Base-by-base conservation (phyloP, 176 grass and related monocot species). In the Triticum dicoccoides region DNA sequence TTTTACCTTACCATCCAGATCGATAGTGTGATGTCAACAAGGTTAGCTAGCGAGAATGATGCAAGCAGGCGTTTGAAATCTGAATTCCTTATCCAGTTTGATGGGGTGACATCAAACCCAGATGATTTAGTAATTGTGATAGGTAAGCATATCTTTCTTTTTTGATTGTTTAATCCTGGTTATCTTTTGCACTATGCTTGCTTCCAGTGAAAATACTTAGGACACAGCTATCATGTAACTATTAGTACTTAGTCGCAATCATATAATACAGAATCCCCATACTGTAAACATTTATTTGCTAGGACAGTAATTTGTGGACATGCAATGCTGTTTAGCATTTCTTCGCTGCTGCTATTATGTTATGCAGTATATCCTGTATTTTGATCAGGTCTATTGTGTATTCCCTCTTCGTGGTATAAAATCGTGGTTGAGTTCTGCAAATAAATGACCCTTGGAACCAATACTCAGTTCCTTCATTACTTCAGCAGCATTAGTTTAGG, bases 111-210 rank as follows among this genome's bases (percentile, higher is more conserved):
- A 85, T 96, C 97, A 32, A 92, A 99, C 65, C 87, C 92, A 13
- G 89, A 94, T 87, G 97, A 95, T 89, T 86, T 96, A 71, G 94
- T 99, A 74, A 93, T 99, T 87, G 94, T 99, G 73, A 94, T 99
- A 80, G 97, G 97, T 99, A 47, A 77, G 93, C 68, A 42, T 71
- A 34, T 65, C 34, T 45, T 59, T 45, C 20, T 74, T 89, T 82
- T 81, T 54, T 83, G 32, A 18, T 63, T 65, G 20, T 17, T 85
- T 77, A 67, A 69, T 34, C 78, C 20, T 41, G 10, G 13, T 42
- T 72, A 79, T 39, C 59, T 76, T 86, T 52, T 47, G 61, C 5
- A 9, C 14, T 58, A 76, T 82, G n/a, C 44, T 76, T 59, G 12
- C 21, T 64, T 75, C 1, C 24, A 23, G 6, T 37, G 13, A 54